Percentiles rank a stretch among this genome's conserved stretches.
Conservation (phyloP, 148 eudicot species). For the Drosera capensis region DNA sequence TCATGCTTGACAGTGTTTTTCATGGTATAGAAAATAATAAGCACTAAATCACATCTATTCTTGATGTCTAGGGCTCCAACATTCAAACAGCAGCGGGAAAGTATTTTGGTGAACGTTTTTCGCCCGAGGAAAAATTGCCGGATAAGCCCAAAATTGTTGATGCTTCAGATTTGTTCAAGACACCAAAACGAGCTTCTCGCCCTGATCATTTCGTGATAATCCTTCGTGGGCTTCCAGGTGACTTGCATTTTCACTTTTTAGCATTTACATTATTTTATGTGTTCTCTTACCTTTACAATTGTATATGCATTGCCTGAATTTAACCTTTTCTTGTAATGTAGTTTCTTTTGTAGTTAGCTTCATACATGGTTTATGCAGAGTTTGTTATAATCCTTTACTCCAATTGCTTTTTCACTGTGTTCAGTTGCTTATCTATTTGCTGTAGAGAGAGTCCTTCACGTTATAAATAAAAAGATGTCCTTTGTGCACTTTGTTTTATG, state of each 20-base stretch:
- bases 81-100: slow-evolving; percentile 17
- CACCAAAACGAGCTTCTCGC: slow-evolving; percentile 72
- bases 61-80: slow-evolving; percentile 26
- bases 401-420: no score
- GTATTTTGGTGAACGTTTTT: slow-evolving; percentile 20
- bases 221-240: slow-evolving; percentile 96
- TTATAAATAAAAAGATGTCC: no score
- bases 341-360: background rate
- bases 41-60: slow-evolving; percentile 1
- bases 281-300: background rate
- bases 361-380: background rate
- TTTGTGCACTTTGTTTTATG: no score
- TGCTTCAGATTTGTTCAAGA: slow-evolving; percentile 63
- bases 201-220: slow-evolving; percentile 93
- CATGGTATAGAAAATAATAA: background rate
- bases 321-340: no score
- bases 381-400: no score
- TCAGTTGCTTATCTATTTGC: no score
- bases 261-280: background rate
- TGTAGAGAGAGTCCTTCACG: no score
- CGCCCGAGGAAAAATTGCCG: slow-evolving; percentile 11
- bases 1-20: no score
- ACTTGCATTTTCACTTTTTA: background rate
- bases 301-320: background rate
- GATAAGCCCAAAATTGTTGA: slow-evolving; percentile 53